Percentiles rank a stretch among this genome's conserved stretches.
phyloP scores from a whole-genome alignment of 768 basidiomycete species.

The Suillus subaureus region DNA sequence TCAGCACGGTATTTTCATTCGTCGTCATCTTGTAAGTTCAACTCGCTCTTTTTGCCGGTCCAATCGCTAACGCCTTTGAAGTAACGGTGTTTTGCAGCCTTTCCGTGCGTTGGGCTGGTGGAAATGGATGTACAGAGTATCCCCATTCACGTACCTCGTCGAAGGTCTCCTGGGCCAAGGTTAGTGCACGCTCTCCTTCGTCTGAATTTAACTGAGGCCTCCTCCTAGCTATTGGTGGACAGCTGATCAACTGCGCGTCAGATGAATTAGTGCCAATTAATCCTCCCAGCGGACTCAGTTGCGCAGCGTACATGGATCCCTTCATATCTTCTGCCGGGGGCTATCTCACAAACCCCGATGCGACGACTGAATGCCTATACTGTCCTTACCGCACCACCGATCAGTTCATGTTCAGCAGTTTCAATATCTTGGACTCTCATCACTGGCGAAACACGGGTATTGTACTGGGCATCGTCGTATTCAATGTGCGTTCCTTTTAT shows the following conservation, averaged over 20 bases:
- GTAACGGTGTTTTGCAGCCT: constrained; percentile 52
- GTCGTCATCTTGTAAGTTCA: constrained; percentile 44
- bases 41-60: not conserved
- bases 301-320: constrained; percentile 49
- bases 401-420: constrained; percentile 39
- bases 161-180: constrained; percentile 41
- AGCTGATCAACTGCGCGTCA: constrained; percentile 48
- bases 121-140: constrained; percentile 44
- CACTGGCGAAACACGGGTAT: constrained; percentile 60
- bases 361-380: constrained; percentile 55
- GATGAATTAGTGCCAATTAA: constrained; percentile 55
- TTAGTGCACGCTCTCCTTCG: not conserved
- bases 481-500: constrained; percentile 45
- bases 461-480: constrained; percentile 46
- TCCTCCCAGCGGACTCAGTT: constrained; percentile 56
- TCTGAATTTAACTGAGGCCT: constrained; percentile 3
- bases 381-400: constrained; percentile 58
- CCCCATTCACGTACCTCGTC: constrained; percentile 55
- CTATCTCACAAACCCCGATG: constrained; percentile 56
- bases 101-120: constrained; percentile 37
- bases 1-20: constrained; percentile 41
- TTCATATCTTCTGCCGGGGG: constrained; percentile 57
- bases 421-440: constrained; percentile 61
- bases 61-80: constrained; percentile 16
- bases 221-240: constrained; percentile 43